Conservation (phyloP, 2,329 filamentous ascomycete genomes). For the Diplodia seriata region DNA sequence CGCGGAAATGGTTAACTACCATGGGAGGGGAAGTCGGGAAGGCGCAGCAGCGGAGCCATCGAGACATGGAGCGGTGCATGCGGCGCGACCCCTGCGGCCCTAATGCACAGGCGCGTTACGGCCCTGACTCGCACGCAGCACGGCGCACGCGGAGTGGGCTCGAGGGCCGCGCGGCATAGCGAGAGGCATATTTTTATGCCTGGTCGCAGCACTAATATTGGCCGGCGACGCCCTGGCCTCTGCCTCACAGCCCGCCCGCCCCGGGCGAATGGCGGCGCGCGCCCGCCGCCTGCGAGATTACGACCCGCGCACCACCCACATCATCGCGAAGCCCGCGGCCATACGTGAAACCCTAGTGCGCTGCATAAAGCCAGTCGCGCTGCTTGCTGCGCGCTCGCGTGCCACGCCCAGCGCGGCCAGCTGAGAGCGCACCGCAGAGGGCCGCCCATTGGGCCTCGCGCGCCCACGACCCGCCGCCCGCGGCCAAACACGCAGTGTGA, state of each 20-base stretch:
- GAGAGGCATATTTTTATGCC: constrained; percentile 43
- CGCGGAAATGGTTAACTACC: constrained; percentile 46
- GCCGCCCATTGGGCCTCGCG: constrained; percentile 30
- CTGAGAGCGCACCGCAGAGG: constrained; percentile 13
- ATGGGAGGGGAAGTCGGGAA: constrained; percentile 37
- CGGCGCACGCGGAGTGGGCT: constrained; percentile 30
- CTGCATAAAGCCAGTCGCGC: constrained; percentile 34
- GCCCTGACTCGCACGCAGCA: constrained; percentile 33
- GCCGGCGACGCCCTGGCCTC: constrained; percentile 27
- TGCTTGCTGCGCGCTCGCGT: constrained; percentile 24
- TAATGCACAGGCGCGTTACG: constrained; percentile 31
- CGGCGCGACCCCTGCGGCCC: constrained; percentile 41
- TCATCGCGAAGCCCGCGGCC: constrained; percentile 30
- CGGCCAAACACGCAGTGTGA: constrained; percentile 24
- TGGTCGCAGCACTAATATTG: constrained; percentile 42
- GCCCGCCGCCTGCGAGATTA: constrained; percentile 33
- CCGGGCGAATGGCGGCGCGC: constrained; percentile 30
- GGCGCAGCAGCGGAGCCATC: constrained; percentile 50
- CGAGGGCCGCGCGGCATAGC: constrained; percentile 46
- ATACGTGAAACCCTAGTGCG: constrained; percentile 34
- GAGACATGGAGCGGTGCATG: constrained; percentile 43
- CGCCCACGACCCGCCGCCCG: constrained; percentile 19
- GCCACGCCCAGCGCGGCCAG: constrained; percentile 15
- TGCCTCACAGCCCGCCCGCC: constrained; percentile 25
- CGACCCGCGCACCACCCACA: constrained; percentile 32